Percentiles rank a stretch among this genome's conserved stretches.
phyloP scores from a whole-genome alignment of 345 rosid species.

The Eucalyptus lansdowneana region DNA sequence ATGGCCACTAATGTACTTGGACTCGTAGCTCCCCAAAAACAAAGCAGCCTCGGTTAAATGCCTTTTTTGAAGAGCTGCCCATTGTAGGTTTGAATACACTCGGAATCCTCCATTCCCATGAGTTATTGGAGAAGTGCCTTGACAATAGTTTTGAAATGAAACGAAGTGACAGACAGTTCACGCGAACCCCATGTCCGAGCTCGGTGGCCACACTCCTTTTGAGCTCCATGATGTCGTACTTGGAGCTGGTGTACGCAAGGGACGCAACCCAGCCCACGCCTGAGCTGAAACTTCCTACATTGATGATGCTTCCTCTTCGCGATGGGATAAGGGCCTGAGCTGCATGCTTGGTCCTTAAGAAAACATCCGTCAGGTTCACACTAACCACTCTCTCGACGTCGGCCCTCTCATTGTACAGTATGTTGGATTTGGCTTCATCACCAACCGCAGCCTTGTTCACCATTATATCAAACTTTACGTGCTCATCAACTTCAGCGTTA shows the following conservation, averaged over 20 bases:
- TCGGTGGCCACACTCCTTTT: not conserved
- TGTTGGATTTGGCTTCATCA: not conserved
- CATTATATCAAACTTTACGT: not conserved
- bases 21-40: not conserved
- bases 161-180: slow-evolving; percentile 1
- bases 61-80: not conserved
- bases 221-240: slow-evolving; percentile 1
- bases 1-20: too few relatives aligned
- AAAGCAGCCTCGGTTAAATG: not conserved
- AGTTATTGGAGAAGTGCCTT: not conserved
- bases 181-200: slow-evolving; percentile 3
- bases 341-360: slow-evolving; percentile 6
- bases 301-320: not conserved
- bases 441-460: not conserved
- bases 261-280: not conserved
- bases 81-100: not conserved
- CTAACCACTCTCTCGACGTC: not conserved
- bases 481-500: not conserved
- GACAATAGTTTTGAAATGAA: not conserved
- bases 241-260: slow-evolving; percentile 1
- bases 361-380: not conserved
- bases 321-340: slow-evolving; percentile 3
- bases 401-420: not conserved
- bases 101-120: not conserved
- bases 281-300: not conserved